A percentile compares a stretch with the other conserved stretches of the same genome.
These are phyloP conservation scores for Lachancea waltii DNA, from an alignment of 805 yeast genomes.

Conservation along the genomic window DNA sequence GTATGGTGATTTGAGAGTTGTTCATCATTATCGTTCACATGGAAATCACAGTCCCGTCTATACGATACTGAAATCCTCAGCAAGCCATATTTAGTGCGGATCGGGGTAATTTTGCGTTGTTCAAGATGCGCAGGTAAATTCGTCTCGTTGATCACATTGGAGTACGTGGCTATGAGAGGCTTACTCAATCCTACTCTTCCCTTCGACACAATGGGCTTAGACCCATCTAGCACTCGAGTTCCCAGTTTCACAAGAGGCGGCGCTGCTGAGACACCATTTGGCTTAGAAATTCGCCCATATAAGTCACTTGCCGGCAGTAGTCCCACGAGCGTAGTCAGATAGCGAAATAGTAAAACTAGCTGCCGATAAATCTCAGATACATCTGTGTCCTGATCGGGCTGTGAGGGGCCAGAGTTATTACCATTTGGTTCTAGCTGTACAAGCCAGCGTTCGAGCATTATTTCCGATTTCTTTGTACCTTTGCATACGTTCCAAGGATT, in stretches of 20 bases:
- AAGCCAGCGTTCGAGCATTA: slow-evolving; percentile 93
- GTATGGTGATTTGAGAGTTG: neutral
- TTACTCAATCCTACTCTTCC: slow-evolving; percentile 83
- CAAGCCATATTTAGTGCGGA: slow-evolving; percentile 70
- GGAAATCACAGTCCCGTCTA: slow-evolving; percentile 63
- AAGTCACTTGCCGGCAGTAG: slow-evolving; percentile 69
- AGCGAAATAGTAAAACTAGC: slow-evolving; percentile 65
- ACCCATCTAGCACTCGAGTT: slow-evolving; percentile 66
- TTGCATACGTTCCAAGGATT: slow-evolving; percentile 52
- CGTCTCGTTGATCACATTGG: slow-evolving; percentile 33
- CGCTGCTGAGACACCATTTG: slow-evolving; percentile 28
- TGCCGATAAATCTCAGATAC: slow-evolving; percentile 54
- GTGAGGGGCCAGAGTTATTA: neutral
- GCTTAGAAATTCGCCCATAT: slow-evolving; percentile 37
- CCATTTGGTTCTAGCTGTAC: slow-evolving; percentile 57
- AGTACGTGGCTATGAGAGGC: slow-evolving; percentile 40
- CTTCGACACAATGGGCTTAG: slow-evolving; percentile 67
- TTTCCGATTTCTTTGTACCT: slow-evolving; percentile 63
- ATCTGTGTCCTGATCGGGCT: slow-evolving; percentile 5
- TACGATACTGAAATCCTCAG: slow-evolving; percentile 73
- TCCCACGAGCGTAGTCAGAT: slow-evolving; percentile 57
- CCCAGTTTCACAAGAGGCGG: slow-evolving; percentile 42
- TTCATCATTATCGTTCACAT: slow-evolving; percentile 55
- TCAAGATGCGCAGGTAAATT: slow-evolving; percentile 44
- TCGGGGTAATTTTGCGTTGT: slow-evolving; percentile 60